Evolutionary conservation across 2,329 filamentous ascomycete species (phyloP).

Genomic region (Neofusicoccum kwambonambiense): DNA sequence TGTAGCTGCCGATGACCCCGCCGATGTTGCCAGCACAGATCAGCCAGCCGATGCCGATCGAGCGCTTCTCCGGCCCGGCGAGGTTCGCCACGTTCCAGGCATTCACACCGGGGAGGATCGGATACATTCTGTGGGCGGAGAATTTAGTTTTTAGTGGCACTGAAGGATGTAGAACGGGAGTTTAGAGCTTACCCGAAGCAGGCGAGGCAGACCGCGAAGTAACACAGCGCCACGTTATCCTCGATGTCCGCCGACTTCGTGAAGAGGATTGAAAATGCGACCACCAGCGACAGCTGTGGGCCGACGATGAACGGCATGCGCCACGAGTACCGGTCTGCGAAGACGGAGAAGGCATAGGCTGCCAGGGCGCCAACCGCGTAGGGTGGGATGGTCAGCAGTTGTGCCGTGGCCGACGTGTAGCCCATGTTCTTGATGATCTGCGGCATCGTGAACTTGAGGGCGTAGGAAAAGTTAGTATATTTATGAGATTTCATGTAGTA

Average conservation of each 20-base stretch:
- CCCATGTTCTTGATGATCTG: slow-evolving; percentile 27
- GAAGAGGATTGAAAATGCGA: slow-evolving; percentile 44
- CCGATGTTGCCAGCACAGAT: slow-evolving; percentile 31
- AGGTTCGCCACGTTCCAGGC: slow-evolving; percentile 33
- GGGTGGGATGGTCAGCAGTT: slow-evolving; percentile 30
- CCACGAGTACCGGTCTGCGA: slow-evolving; percentile 29
- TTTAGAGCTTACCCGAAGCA: slow-evolving; percentile 31
- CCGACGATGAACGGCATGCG: slow-evolving; percentile 30
- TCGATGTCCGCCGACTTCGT: slow-evolving; percentile 38
- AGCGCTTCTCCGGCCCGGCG: slow-evolving; percentile 30
- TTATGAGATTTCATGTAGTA: no score
- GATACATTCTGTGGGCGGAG: slow-evolving; percentile 27
- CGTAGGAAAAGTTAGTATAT: slow-evolving; percentile 29
- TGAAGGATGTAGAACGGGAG: no score
- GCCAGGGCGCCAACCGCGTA: slow-evolving; percentile 27
- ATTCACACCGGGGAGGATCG: slow-evolving; percentile 29
- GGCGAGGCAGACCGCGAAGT: slow-evolving; percentile 47
- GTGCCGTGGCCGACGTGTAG: slow-evolving; percentile 30
- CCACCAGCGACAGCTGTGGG: slow-evolving; percentile 31
- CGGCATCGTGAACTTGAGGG: slow-evolving; percentile 31
- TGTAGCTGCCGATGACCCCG: slow-evolving; percentile 34
- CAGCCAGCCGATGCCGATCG: slow-evolving; percentile 32
- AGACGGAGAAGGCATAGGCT: slow-evolving; percentile 26
- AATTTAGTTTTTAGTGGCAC: not conserved
- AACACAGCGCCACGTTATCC: slow-evolving; percentile 43